Evolutionary conservation across 2,329 filamentous ascomycete genomes (phyloP).

Genomic region (Cladophialophora chaetospira): DNA sequence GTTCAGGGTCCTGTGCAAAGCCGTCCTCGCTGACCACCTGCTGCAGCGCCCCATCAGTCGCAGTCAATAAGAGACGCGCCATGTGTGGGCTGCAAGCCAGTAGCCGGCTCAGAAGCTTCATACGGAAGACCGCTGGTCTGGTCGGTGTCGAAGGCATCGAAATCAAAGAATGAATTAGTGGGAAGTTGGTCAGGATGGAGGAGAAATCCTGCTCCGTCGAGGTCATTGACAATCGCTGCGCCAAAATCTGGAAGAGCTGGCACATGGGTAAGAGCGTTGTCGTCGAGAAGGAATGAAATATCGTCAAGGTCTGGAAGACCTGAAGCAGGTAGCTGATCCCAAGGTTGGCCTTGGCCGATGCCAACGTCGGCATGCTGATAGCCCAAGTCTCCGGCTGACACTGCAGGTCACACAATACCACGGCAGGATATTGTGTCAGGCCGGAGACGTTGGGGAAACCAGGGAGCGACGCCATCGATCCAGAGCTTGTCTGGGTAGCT

Average conservation of each 20-base stretch:
- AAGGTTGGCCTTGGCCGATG: conserved; percentile 42
- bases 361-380: conserved; percentile 50
- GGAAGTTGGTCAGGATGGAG: conserved; percentile 47
- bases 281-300: conserved; percentile 62
- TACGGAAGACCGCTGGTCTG: conserved; percentile 49
- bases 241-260: conserved; percentile 76
- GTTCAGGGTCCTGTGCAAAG: conserved; percentile 40
- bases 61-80: conserved; percentile 56
- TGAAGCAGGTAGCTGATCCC: conserved; percentile 50
- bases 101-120: conserved; percentile 53
- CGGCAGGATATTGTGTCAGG: conserved; percentile 99
- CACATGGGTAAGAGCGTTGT: conserved; percentile 65
- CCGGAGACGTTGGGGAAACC: conserved; percentile 58
- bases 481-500: conserved; percentile 42
- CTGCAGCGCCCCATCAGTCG: conserved; percentile 57
- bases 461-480: conserved; percentile 35
- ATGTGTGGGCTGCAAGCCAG: conserved; percentile 56
- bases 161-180: conserved; percentile 58
- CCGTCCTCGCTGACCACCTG: conserved; percentile 49
- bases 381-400: conserved; percentile 79
- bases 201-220: conserved; percentile 55
- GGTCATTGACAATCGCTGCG: conserved; percentile 72
- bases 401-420: conserved; percentile 99
- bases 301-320: conserved; percentile 68
- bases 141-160: conserved; percentile 53